Base-by-base conservation (phyloP, 352 stramenopile species). In the Aphanomyces stellatus region DNA sequence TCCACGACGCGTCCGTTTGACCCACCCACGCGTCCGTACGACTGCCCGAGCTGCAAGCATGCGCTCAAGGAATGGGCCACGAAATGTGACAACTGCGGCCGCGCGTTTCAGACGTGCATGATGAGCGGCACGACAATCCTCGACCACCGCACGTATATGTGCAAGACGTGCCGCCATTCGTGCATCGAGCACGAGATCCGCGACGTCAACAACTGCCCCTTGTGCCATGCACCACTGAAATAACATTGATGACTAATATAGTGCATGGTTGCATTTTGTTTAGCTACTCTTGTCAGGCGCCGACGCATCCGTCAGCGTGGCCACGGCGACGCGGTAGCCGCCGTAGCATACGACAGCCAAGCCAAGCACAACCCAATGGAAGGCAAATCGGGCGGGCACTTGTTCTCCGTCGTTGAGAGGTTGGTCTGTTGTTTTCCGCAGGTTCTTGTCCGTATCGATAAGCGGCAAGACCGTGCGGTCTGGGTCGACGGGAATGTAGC, bases 51-150 rank as follows among this genome's bases (percentile, higher is more conserved):
- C 33, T 97, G 89, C 71, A 76, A 88, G 22, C 83, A 74, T 42
- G 82, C 89, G 63, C 79, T 95, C 15, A 88, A 89, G 57, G 78
- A 93, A 61, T 98, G 91, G 85, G 81, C 93, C 42, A 76, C 79
- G 19, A 88, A 88, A 48, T 97, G 87, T 57, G 70, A 69, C 22
- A 91, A 82, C 53, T 96, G 91, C 70, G 84, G 82, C 62, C 77
- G 79, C 30, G 59, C 76, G 17, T 89, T 95, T 57, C 80, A 77
- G 27, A 86, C 75, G 22, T 89, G 84, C 68, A 90, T 93, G 75
- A 84, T 87, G 74, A 91, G 84, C 6, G 83, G 85, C 27, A 74
- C 79, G 31, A 84, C 76, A 13, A 89, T 96, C 62, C 73, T 91
- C 51, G 74, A 87, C 37, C 81, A 91, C 66, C 80, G 82, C 34